Evolutionary conservation across 2,329 filamentous ascomycete species (phyloP), one percentile per base, ranked within the genome.

Genomic region (Botrytis pseudocinerea): DNA sequence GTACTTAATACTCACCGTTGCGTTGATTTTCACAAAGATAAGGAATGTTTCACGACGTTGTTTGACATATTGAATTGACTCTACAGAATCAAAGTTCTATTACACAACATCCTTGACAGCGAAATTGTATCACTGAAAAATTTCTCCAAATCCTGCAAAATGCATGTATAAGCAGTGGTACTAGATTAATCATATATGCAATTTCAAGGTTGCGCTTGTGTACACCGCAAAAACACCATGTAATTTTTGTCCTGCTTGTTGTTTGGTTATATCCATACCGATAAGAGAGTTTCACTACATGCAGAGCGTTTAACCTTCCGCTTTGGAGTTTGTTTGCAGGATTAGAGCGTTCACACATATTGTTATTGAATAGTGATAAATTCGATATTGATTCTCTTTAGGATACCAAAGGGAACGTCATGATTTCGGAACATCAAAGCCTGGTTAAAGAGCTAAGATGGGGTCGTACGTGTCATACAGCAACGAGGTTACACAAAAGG

Each of bases 211-310:
- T 32, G 48, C 18, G 18, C 38, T 69, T 28, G 10, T 57, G n/a
- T 25, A 38, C 65, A 42, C 65, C 18, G 48, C 48, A n/a, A 57
- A 57, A 57, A 44, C 25, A 14, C 38, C 38, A 57, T 57, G n/a
- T 7, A 32, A 28, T 42, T 57, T 44, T 7, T 7, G 14, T 48
- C 22, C 28, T 32, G 6, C 10, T 59, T 51, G 48, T 32, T 57
- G 48, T 42, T 69, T 42, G 65, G 38, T 57, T 57, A 57, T 8
- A 12, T 42, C 3, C 9, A 20, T 3, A 16, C 48, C 48, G 65
- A 69, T 69, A 69, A 69, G 48, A 57, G 54, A 32, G 65, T 69
- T 69, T 16, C 65, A 69, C 65, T 28, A 35, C 65, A 59, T 69
- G 16, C 40, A 42, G 12, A 32, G 51, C 35, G 64, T 57, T 66